A percentile compares a stretch with the other conserved stretches of the same genome.
Conservation (phyloP, 1,139 yeast genomes). For the Hansenula lynferdii region DNA sequence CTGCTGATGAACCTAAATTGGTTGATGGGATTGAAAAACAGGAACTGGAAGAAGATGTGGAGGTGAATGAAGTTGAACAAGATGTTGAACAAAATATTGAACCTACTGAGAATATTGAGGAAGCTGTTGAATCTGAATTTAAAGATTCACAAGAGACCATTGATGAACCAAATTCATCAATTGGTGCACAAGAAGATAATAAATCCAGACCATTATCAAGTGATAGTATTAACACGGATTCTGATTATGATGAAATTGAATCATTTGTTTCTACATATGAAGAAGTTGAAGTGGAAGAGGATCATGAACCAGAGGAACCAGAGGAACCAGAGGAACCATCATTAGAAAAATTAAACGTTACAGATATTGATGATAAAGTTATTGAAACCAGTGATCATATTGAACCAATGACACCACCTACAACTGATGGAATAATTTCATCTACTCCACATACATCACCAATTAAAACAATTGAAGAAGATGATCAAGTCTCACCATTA, state of each 20-base stretch:
- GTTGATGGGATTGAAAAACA: neutral
- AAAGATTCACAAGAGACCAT: neutral
- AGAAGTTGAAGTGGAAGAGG: constrained; percentile 8
- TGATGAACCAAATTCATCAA: neutral
- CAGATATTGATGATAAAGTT: too few species aligned
- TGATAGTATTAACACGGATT: neutral
- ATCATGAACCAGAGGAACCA: neutral
- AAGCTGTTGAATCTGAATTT: neutral
- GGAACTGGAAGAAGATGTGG: too few species aligned
- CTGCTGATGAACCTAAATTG: neutral
- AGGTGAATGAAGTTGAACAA: neutral
- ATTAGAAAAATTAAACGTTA: too few species aligned
- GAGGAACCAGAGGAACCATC: constrained; percentile 1
- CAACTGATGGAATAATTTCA: constrained; percentile 15
- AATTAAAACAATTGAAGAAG: constrained; percentile 14
- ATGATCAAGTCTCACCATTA: neutral
- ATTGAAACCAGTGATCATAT: constrained; percentile 10
- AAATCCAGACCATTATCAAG: neutral
- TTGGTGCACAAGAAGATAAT: constrained; percentile 1
- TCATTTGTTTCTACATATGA: constrained; percentile 22
- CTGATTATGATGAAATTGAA: constrained; percentile 16
- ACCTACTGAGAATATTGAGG: too few species aligned
- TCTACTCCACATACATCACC: constrained; percentile 23
- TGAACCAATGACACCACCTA: constrained; percentile 22
- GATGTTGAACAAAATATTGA: neutral